These are phyloP conservation scores for Cyberlindnera maritima DNA, from an alignment of 805 yeast genomes.

Conservation along the genomic window DNA sequence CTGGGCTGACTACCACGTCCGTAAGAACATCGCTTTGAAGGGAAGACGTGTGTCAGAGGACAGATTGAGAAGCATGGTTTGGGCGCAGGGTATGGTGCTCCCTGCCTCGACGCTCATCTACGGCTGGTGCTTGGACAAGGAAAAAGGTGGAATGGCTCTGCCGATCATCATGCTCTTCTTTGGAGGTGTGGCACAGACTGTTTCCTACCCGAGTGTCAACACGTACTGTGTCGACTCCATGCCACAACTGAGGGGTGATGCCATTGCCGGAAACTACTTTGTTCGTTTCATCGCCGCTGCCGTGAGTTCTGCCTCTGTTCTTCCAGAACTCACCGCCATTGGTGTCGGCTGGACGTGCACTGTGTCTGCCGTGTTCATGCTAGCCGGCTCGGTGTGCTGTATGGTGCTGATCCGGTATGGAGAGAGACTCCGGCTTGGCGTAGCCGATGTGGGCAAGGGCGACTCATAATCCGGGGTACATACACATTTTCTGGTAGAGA, in stretches of 20 bases:
- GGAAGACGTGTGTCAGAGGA: constrained; percentile 50
- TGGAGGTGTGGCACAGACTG: constrained; percentile 49
- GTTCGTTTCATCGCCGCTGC: constrained; percentile 50
- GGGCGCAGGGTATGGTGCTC: constrained; percentile 37
- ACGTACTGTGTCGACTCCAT: constrained; percentile 58
- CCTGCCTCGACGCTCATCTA: constrained; percentile 47
- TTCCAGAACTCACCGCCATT: constrained; percentile 42
- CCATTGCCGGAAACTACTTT: constrained; percentile 52
- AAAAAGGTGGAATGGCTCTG: constrained; percentile 53
- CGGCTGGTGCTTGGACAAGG: constrained; percentile 31
- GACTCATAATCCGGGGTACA: background rate
- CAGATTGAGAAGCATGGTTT: constrained; percentile 39
- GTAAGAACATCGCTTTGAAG: constrained; percentile 38
- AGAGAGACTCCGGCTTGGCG: constrained; percentile 31
- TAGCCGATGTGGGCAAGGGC: background rate
- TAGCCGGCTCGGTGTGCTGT: constrained; percentile 36
- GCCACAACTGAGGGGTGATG: constrained; percentile 54
- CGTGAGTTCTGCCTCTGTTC: constrained; percentile 47
- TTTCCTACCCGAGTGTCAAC: constrained; percentile 49
- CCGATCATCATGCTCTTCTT: constrained; percentile 49
- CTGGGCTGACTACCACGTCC: constrained; percentile 49
- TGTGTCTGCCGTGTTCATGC: constrained; percentile 42
- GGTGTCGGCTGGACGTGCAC: constrained; percentile 60
- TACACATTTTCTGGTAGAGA: no score
- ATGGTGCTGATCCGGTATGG: constrained; percentile 39